Percentiles rank a stretch among this genome's conserved stretches.
Evolutionary conservation across 139 green algal species (phyloP).

Genomic region (Mychonastes homosphaera): DNA sequence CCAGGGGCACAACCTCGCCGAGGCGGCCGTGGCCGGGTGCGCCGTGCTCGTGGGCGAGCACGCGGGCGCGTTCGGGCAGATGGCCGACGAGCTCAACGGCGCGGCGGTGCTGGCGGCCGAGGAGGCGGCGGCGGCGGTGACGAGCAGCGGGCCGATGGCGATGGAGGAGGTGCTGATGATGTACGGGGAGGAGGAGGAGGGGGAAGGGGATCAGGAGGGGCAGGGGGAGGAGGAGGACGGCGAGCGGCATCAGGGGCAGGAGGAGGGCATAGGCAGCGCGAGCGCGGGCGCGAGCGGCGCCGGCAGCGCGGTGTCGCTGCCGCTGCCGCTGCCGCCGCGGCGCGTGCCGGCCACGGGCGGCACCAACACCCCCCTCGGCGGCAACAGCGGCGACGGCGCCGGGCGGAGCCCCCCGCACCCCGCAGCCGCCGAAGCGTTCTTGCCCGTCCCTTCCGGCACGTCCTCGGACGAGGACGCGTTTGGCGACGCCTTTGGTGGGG

Average conservation of each 20-base stretch:
- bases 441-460: constrained; percentile 9
- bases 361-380: no score
- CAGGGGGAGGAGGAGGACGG: neutral
- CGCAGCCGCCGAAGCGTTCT: no score
- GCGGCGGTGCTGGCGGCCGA: constrained; percentile 26
- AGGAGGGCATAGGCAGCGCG: neutral
- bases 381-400: no score
- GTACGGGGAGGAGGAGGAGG: neutral
- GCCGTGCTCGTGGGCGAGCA: constrained; percentile 43
- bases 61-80: constrained; percentile 21
- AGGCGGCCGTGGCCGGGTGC: constrained; percentile 40
- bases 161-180: neutral
- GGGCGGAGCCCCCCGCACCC: no score
- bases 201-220: neutral
- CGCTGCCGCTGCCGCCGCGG: neutral
- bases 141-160: neutral
- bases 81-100: constrained; percentile 51
- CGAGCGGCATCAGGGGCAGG: neutral
- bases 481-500: neutral
- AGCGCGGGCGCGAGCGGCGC: neutral
- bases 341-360: neutral
- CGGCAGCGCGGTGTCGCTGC: neutral
- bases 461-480: neutral
- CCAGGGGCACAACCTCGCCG: constrained; percentile 31
- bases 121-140: constrained; percentile 28